Percentiles rank a stretch among this genome's conserved stretches.
phyloP scores from a whole-genome alignment of 2,329 filamentous ascomycete genomes.

The Pyrenochaeta sp. region DNA sequence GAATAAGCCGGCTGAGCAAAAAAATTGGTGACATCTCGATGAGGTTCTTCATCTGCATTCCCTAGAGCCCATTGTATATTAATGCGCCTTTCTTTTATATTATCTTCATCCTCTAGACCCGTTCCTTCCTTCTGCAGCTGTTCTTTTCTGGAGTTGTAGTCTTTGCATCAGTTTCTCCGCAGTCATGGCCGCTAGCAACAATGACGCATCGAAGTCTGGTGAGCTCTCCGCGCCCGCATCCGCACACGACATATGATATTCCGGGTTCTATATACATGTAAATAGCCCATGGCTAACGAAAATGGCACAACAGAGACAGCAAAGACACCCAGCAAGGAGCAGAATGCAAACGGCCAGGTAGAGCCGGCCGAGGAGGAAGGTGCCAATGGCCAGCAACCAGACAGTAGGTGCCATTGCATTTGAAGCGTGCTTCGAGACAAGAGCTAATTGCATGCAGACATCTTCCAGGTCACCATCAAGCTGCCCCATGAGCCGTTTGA shows the following conservation, averaged over 20 bases:
- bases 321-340: constrained; percentile 34
- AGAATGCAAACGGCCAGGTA: constrained; percentile 27
- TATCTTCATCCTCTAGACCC: constrained; percentile 25
- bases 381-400: constrained; percentile 38
- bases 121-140: constrained; percentile 35
- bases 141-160: constrained; percentile 28
- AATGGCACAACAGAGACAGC: constrained; percentile 31
- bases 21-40: constrained; percentile 21
- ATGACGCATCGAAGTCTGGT: constrained; percentile 51
- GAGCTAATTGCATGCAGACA: constrained; percentile 49
- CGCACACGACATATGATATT: constrained; percentile 4
- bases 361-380: constrained; percentile 37
- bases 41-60: constrained; percentile 17
- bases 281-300: constrained; percentile 32
- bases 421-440: not conserved
- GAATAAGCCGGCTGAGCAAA: constrained; percentile 31
- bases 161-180: constrained; percentile 12
- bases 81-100: constrained; percentile 44
- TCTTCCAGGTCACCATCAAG: constrained; percentile 78
- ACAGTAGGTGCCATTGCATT: constrained; percentile 36
- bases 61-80: constrained; percentile 42
- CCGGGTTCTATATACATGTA: not conserved
- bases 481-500: constrained; percentile 81
- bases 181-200: constrained; percentile 45
- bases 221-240: constrained; percentile 29